Percentiles rank a stretch among this genome's conserved stretches.
Evolutionary conservation across 495 filamentous ascomycete genomes (phyloP).

Genomic region (Penicillium cinerascens): DNA sequence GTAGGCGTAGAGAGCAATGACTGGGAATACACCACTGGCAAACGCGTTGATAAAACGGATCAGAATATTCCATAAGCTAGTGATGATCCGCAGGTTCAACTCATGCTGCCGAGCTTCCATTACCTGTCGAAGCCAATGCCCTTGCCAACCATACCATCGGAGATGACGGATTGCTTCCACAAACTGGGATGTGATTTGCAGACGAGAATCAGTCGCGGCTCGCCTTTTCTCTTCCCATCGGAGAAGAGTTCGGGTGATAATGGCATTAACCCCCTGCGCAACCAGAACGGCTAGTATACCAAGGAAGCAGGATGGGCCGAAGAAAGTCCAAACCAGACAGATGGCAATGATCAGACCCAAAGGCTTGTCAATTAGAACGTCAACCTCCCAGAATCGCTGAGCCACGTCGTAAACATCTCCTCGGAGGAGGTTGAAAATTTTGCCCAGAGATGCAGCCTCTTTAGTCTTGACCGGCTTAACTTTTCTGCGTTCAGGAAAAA

Average conservation of each 20-base stretch:
- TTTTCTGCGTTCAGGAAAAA: constrained; percentile 6
- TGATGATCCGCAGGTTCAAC: constrained; percentile 60
- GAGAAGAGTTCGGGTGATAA: constrained; percentile 58
- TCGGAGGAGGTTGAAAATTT: constrained; percentile 78
- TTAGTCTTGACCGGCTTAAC: constrained; percentile 29
- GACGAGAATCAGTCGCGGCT: constrained; percentile 63
- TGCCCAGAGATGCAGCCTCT: constrained; percentile 72
- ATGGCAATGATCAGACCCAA: constrained; percentile 65
- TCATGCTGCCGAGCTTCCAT: constrained; percentile 68
- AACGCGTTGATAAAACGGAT: constrained; percentile 62
- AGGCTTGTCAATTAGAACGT: constrained; percentile 62
- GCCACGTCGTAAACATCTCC: constrained; percentile 80
- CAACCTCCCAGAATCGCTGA: constrained; percentile 79
- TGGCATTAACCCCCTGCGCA: constrained; percentile 61
- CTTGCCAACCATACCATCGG: constrained; percentile 85
- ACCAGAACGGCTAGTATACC: constrained; percentile 62
- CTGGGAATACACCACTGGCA: constrained; percentile 67
- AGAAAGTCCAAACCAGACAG: constrained; percentile 65
- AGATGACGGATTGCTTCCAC: constrained; percentile 82
- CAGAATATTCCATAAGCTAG: constrained; percentile 54
- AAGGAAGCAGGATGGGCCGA: constrained; percentile 75
- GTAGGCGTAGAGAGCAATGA: constrained; percentile 74
- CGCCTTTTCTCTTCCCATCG: constrained; percentile 62
- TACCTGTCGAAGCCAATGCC: constrained; percentile 69
- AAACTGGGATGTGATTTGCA: constrained; percentile 74